phyloP scores from a whole-genome alignment of 73 alveolate species.

The Breviolum minutum region DNA sequence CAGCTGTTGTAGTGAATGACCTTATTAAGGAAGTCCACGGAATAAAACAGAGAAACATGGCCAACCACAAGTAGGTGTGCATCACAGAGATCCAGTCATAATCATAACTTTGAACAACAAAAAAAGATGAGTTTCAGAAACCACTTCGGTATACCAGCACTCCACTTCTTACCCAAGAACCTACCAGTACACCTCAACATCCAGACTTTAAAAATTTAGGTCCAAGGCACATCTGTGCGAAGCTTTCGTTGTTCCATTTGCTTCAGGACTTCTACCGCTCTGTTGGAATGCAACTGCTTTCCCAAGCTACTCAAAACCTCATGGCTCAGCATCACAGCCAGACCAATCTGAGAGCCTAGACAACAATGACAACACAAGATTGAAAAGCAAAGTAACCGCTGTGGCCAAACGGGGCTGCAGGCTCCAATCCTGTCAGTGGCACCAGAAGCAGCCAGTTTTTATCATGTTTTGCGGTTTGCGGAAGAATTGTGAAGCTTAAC shows the following conservation, averaged over 20 bases:
- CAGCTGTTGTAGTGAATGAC: slow-evolving; percentile 51
- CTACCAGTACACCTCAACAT: background rate
- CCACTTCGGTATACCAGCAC: too few species aligned
- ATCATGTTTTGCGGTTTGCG: too few species aligned
- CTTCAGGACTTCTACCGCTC: background rate
- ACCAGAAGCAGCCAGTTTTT: background rate
- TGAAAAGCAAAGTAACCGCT: slow-evolving; percentile 1
- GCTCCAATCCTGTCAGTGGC: slow-evolving; percentile 18
- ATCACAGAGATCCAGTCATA: too few species aligned
- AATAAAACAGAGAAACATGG: too few species aligned
- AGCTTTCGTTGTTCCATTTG: slow-evolving; percentile 9
- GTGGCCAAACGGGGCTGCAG: slow-evolving; percentile 38
- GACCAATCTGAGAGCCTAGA: background rate
- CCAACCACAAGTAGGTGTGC: too few species aligned
- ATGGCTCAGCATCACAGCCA: background rate
- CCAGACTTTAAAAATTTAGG: background rate
- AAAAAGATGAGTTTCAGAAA: too few species aligned
- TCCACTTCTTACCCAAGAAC: too few species aligned
- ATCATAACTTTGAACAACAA: too few species aligned
- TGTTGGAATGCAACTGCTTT: background rate
- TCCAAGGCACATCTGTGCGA: slow-evolving; percentile 6
- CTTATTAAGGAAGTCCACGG: background rate
- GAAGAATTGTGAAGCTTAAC: too few species aligned
- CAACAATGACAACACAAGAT: background rate
- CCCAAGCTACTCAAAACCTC: slow-evolving; percentile 55